Evolutionary conservation across 2,329 filamentous ascomycete species (phyloP).

Genomic region (Talaromyces marneffei): DNA sequence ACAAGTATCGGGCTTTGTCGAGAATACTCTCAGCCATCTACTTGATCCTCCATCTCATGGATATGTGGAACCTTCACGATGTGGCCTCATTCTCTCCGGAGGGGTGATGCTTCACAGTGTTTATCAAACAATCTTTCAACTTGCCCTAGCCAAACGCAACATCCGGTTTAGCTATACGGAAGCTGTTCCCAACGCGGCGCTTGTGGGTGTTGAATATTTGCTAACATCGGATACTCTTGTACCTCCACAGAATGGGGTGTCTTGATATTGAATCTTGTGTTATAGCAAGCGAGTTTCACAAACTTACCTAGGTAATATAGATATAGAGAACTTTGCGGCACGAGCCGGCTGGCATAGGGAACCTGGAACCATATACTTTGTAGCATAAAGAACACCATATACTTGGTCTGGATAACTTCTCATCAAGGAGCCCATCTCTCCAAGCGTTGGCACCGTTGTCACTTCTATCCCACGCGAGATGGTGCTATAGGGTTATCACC

Average conservation of each 20-base stretch:
- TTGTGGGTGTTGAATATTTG: constrained; percentile 11
- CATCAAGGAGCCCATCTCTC: not conserved
- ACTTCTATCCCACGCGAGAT: not conserved
- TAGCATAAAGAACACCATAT: not conserved
- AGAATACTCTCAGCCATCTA: constrained; percentile 3
- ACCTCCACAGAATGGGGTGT: not conserved
- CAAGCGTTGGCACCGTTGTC: not conserved
- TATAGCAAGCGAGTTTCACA: not conserved
- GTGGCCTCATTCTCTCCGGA: constrained; percentile 10
- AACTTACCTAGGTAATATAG: not conserved
- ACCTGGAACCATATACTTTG: too few relatives aligned
- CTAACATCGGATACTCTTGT: not conserved
- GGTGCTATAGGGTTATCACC: not conserved
- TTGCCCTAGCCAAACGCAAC: not conserved
- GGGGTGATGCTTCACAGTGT: constrained; percentile 12
- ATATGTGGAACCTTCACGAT: constrained; percentile 3
- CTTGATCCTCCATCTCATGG: constrained; percentile 4
- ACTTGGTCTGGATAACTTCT: not conserved
- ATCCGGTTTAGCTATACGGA: constrained; percentile 8
- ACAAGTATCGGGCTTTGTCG: constrained; percentile 6
- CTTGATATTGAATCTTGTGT: not conserved
- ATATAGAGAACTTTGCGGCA: not conserved
- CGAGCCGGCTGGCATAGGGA: not conserved
- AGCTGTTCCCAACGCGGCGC: constrained; percentile 4
- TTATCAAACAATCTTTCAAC: constrained; percentile 9